Base-by-base conservation (phyloP, 1,284 basidiomycete genomes). In the Cystobasidiaceae sp. region DNA sequence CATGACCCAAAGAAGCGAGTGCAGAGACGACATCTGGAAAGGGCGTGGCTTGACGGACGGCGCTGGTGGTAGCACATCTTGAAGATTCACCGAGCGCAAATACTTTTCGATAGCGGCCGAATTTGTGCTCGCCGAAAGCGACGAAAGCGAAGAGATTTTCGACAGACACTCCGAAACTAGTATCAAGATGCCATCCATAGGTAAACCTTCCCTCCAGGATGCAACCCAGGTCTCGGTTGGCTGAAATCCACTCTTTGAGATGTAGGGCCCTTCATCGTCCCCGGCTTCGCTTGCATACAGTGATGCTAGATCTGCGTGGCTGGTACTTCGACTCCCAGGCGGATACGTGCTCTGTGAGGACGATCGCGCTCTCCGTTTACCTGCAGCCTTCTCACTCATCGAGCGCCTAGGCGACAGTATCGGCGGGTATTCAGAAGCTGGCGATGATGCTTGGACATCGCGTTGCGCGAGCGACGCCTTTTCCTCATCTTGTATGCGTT, bases 141-240 rank as follows among this genome's bases (percentile, higher is more conserved):
- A 62, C 33, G 41, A 62, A 21, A 68, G 57, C 13, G 58, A 68
- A 21, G 61, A 67, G n/a, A 93, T 82, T 75, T 87, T 89, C 11
- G 90, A 89, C 39, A 90, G 78, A 15, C 94, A 81, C 76, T 94
- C 92, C 0, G 90, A 87, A 37, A 92, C 86, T 21, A 89, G 80
- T 9, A 94, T 78, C 78, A 93, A 85, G 28, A 94, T 85, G 0
- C 84, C 80, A 75, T 94, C 92, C 30, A 97, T 81, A 4, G 92
- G 92, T 33, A 92, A 79, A 9, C 89, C 89, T 81, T 88, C 86
- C 68, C 90, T 86, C 89, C 89, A 91, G 1, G 88, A 90, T 37
- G 86, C 84, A 4, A 90, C 86, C 68, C 93, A 97, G 83, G 90
- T 90, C 75, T 94, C 89, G 1, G 90, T 93, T 6, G 93, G 91